Evolutionary conservation across 257 asterid genomes (phyloP), one percentile per base, ranked within the genome.

Genomic region (Ilex aquifolium): DNA sequence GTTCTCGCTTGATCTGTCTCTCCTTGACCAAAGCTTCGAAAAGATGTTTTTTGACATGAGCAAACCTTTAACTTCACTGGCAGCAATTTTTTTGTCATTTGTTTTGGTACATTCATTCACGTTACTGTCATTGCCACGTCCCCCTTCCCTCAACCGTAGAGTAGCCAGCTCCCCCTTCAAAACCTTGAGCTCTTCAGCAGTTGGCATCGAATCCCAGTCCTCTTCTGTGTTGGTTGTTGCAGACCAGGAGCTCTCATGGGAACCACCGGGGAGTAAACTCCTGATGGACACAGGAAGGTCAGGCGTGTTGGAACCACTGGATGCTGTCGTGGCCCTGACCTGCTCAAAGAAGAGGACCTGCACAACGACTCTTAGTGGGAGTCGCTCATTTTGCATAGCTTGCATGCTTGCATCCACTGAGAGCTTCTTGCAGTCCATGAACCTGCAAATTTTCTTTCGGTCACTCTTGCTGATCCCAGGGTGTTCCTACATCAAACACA

Each of bases 331-430:
- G 31, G 81, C 79, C 72, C 93, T 70, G 56, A 78, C 69, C 61
- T 86, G 93, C 82, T 86, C 95, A 21, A 86, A 89, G 89, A 84
- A 86, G 10, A 89, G 80, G 55, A 89, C 85, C 78, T 89, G 95
- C 76, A 89, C 88, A 31, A 89, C 83, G 5, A 86, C 82, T 15
- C 97, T 82, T 70, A 89, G 29, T 0, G 95, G 95, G 11, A 86
- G 83, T 71, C 95, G 74, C 72, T 89, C 96, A 66, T 89, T 89
- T 59, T 89, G 96, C 57, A 82, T 95, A 0, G 87, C 96, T 31
- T 89, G 97, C 4, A 82, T 69, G 61, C 95, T 82, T 30, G 95
- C 97, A 9, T 84, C 91, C 0, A 74, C 72, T 9, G 97, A 86
- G 46, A 89, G 83, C 83, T 86, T 89, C 66, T 75, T 64, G 76